Conservation (phyloP, 331 rosid genomes). For the Stylosanthes scabra region DNA sequence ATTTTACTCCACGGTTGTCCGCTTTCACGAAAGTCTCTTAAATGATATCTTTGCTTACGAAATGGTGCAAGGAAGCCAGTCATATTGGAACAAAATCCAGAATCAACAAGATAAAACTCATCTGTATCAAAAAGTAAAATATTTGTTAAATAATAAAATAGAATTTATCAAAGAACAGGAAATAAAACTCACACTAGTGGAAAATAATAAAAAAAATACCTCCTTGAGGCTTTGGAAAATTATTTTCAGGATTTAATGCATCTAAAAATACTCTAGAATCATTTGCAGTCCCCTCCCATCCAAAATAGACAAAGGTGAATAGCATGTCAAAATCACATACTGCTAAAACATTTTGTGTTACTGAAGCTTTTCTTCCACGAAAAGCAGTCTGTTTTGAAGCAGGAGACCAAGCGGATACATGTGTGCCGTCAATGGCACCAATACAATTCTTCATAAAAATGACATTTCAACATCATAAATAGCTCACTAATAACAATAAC, state of each 20-base stretch:
- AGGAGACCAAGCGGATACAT: neutral
- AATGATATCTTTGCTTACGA: neutral
- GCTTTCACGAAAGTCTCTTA: neutral
- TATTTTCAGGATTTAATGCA: neutral
- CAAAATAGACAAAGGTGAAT: neutral
- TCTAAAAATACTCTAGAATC: neutral
- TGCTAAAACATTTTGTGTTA: neutral
- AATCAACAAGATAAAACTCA: neutral
- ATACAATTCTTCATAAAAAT: too few species aligned
- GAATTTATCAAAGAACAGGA: too few species aligned
- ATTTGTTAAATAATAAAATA: neutral
- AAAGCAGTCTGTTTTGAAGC: neutral
- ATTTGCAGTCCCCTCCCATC: neutral
- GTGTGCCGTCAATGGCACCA: neutral
- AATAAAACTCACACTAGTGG: too few species aligned
- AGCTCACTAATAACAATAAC: neutral
- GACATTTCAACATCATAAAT: too few species aligned
- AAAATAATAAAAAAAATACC: too few species aligned
- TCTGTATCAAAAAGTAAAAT: neutral
- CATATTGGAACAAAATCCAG: neutral
- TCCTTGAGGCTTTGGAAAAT: too few species aligned
- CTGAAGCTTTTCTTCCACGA: neutral
- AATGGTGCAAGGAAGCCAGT: neutral
- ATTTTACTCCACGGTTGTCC: neutral
- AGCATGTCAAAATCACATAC: neutral